Evolutionary conservation across 768 basidiomycete genomes (phyloP).

Genomic region (Candolleomyces aberdarensis): DNA sequence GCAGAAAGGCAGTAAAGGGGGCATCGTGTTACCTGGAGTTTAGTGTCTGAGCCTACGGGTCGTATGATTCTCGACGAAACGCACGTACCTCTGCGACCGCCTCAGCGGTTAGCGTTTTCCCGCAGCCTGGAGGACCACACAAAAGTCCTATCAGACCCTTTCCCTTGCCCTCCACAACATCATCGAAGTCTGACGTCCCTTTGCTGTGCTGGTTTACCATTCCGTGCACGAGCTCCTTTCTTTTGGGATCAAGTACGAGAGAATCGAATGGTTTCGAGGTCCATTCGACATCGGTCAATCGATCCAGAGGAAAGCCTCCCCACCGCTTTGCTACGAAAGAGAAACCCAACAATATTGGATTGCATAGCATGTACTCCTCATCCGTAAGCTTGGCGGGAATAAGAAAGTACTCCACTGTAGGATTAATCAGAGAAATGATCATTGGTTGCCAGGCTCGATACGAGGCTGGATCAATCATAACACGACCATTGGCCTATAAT

Average conservation of each 20-base stretch:
- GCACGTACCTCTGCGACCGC: slow-evolving; percentile 86
- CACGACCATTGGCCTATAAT: slow-evolving; percentile 23
- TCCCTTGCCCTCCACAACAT: slow-evolving; percentile 33
- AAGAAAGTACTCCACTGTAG: slow-evolving; percentile 12
- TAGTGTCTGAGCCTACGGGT: too few relatives aligned
- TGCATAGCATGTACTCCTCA: slow-evolving; percentile 23
- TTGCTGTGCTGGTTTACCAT: slow-evolving; percentile 23
- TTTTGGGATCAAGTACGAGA: slow-evolving; percentile 29
- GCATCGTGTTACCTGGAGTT: slow-evolving; percentile 18
- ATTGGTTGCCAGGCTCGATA: slow-evolving; percentile 21
- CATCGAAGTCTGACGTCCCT: slow-evolving; percentile 21
- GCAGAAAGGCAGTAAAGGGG: slow-evolving; percentile 29
- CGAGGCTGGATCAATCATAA: slow-evolving; percentile 23
- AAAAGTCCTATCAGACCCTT: slow-evolving; percentile 39
- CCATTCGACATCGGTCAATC: slow-evolving; percentile 26
- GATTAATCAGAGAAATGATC: slow-evolving; percentile 9
- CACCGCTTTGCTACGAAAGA: slow-evolving; percentile 23
- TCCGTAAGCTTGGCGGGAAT: slow-evolving; percentile 16
- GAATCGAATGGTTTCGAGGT: slow-evolving; percentile 29
- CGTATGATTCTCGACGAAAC: background rate
- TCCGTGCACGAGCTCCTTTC: slow-evolving; percentile 28
- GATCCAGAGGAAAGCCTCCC: slow-evolving; percentile 28
- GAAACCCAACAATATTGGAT: slow-evolving; percentile 22
- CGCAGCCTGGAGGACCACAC: slow-evolving; percentile 95
- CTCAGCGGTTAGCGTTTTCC: slow-evolving; percentile 91